Conservation (phyloP, 2,329 filamentous ascomycete species). For the Hirsutella rhossiliensis region DNA sequence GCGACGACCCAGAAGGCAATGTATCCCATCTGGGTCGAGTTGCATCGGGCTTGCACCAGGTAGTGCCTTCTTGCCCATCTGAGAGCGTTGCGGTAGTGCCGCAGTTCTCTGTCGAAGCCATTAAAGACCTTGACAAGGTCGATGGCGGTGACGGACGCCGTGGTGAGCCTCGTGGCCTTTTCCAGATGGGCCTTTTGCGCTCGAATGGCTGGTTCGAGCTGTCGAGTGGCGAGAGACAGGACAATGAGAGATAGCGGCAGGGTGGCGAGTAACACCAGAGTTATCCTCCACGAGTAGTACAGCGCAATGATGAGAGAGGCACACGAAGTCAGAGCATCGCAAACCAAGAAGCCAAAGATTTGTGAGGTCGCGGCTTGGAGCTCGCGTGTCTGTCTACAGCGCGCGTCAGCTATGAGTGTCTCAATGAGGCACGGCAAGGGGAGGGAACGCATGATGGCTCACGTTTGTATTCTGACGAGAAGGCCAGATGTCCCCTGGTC, state of each 20-base stretch:
- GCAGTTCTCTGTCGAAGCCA: slow-evolving; percentile 56
- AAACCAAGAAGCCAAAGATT: slow-evolving; percentile 58
- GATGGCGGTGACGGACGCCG: slow-evolving; percentile 59
- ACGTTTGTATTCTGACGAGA: slow-evolving; percentile 63
- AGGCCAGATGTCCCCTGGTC: slow-evolving; percentile 61
- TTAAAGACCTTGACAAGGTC: slow-evolving; percentile 83
- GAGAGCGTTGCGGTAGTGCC: slow-evolving; percentile 49
- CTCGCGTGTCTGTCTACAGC: slow-evolving; percentile 64
- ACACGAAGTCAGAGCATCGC: slow-evolving; percentile 50
- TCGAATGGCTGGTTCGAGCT: slow-evolving; percentile 53
- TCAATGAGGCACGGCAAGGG: not conserved
- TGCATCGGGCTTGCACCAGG: slow-evolving; percentile 53
- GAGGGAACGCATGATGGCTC: slow-evolving; percentile 17
- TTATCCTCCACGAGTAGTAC: slow-evolving; percentile 72
- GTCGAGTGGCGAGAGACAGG: slow-evolving; percentile 46
- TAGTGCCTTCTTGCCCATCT: slow-evolving; percentile 50
- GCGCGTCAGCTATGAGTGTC: not conserved
- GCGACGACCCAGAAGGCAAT: slow-evolving; percentile 62
- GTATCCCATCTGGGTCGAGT: slow-evolving; percentile 60
- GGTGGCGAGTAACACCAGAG: slow-evolving; percentile 63
- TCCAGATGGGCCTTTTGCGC: slow-evolving; percentile 57
- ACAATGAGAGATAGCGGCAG: slow-evolving; percentile 54
- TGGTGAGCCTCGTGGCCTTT: slow-evolving; percentile 58
- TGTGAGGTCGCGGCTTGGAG: slow-evolving; percentile 72
- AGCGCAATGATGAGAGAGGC: slow-evolving; percentile 62